Percentiles rank a stretch among this genome's conserved stretches.
phyloP scores from a whole-genome alignment of 2,329 filamentous ascomycete species.

The Pseudogymnoascus sp. region DNA sequence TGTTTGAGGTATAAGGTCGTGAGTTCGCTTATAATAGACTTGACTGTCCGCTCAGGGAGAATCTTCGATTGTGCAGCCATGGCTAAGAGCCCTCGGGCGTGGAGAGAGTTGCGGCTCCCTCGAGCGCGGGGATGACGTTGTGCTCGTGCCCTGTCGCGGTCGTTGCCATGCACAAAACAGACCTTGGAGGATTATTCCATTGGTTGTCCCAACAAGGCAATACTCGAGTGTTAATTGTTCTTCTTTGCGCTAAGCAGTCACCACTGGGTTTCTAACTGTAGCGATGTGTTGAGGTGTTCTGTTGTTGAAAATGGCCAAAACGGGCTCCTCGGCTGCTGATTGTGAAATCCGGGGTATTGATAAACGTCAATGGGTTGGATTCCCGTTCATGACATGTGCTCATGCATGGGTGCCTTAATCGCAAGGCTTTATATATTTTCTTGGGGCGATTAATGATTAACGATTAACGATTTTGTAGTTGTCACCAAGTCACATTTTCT shows the following conservation, averaged over 20 bases:
- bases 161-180: background rate
- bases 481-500: background rate
- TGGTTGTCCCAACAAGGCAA: background rate
- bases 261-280: background rate
- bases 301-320: background rate
- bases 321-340: background rate
- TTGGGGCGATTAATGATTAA: background rate
- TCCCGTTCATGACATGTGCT: slow-evolving; percentile 7
- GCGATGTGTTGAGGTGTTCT: background rate
- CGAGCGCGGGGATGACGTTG: slow-evolving; percentile 10
- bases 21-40: slow-evolving; percentile 58
- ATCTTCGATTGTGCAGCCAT: slow-evolving; percentile 76
- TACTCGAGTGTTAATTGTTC: background rate
- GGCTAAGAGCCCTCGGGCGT: slow-evolving; percentile 12
- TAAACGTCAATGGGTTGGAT: slow-evolving; percentile 2
- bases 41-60: slow-evolving; percentile 53
- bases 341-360: slow-evolving; percentile 8
- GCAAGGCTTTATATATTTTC: background rate
- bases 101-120: background rate
- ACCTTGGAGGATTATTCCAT: slow-evolving; percentile 4
- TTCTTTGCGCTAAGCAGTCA: background rate
- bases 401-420: background rate
- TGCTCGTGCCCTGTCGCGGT: slow-evolving; percentile 1
- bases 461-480: background rate
- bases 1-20: slow-evolving; percentile 69